phyloP scores from a whole-genome alignment of 371 early-diverging fungal species.

The Syncephalis fuscata region DNA sequence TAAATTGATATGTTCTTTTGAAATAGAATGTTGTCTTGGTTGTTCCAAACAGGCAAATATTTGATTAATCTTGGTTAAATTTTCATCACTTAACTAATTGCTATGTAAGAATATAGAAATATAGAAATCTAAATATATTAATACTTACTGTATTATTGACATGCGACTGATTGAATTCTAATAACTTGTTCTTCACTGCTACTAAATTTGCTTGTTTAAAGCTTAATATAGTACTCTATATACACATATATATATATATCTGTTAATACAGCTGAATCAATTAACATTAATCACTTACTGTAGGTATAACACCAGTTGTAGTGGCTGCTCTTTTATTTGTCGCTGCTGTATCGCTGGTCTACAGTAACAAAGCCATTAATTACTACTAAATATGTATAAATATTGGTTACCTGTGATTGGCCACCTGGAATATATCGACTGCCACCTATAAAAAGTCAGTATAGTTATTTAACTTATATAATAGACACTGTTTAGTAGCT shows the following conservation, averaged over 20 bases:
- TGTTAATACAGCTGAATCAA: no score
- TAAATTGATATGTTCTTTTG: background rate
- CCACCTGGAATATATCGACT: no score
- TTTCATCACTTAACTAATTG: conserved; percentile 14
- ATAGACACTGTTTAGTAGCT: background rate
- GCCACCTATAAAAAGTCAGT: conserved; percentile 9
- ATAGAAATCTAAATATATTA: no score
- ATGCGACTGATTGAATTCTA: conserved; percentile 32
- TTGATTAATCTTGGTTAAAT: conserved; percentile 20
- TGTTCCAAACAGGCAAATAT: background rate
- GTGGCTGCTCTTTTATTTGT: background rate
- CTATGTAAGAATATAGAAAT: conserved; percentile 19
- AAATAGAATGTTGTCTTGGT: background rate
- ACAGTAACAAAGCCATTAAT: no score
- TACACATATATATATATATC: conserved; percentile 16
- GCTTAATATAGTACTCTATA: conserved; percentile 17
- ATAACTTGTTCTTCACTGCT: conserved; percentile 55
- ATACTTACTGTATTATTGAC: conserved; percentile 7
- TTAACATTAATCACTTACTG: no score
- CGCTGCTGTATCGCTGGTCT: no score
- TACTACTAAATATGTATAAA: no score
- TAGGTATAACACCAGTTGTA: background rate
- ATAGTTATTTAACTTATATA: background rate
- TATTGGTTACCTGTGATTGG: conserved; percentile 1
- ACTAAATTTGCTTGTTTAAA: conserved; percentile 55